These are phyloP conservation scores for Xylariaceae sp. DNA, from an alignment of 2,329 filamentous ascomycete species.

Conservation along the genomic window DNA sequence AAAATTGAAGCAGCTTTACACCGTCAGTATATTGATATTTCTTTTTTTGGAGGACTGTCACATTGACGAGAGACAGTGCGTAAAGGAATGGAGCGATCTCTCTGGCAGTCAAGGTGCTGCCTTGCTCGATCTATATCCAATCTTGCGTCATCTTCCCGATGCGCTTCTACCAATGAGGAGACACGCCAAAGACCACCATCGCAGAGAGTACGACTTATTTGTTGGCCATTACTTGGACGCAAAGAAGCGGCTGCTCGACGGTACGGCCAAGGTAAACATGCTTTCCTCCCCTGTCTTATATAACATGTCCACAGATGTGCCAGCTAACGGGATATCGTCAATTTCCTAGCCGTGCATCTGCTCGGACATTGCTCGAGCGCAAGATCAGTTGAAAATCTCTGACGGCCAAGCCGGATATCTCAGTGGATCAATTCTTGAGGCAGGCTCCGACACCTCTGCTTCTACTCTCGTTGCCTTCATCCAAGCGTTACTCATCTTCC, in stretches of 20 bases:
- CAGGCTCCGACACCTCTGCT: conserved; percentile 39
- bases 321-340: conserved; percentile 1
- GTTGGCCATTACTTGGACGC: conserved; percentile 40
- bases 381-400: conserved; percentile 33
- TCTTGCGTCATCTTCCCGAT: conserved; percentile 44
- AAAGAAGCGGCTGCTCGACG: conserved; percentile 33
- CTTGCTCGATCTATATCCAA: conserved; percentile 45
- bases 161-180: conserved; percentile 36
- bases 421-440: conserved; percentile 27
- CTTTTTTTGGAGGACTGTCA: neutral
- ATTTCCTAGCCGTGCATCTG: conserved; percentile 29
- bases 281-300: neutral
- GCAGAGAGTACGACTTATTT: conserved; percentile 41
- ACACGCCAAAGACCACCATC: conserved; percentile 42
- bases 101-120: conserved; percentile 33
- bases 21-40: conserved; percentile 20
- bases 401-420: conserved; percentile 35
- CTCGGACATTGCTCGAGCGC: conserved; percentile 27
- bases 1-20: conserved; percentile 41
- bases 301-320: too few species aligned
- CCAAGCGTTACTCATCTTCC: conserved; percentile 39
- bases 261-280: conserved; percentile 23
- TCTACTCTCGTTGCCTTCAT: conserved; percentile 37
- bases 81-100: conserved; percentile 17
- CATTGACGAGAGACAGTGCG: conserved; percentile 12